Percentiles rank a stretch among this genome's conserved stretches.
Conservation (phyloP, 495 filamentous ascomycete species). For the Evernia prunastri region DNA sequence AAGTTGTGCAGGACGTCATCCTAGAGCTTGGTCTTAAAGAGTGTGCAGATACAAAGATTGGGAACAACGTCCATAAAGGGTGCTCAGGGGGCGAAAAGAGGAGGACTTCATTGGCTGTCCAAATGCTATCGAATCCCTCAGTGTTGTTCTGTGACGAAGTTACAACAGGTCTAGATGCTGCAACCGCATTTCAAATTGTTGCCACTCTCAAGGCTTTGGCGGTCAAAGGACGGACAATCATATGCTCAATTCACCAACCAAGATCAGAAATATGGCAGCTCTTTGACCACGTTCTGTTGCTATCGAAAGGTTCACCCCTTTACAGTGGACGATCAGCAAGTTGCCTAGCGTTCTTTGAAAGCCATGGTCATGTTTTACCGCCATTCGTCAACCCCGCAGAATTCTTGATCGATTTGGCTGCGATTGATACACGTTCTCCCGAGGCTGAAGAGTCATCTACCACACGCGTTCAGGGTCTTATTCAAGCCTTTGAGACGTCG, state of each 20-base stretch:
- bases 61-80: slow-evolving; percentile 59
- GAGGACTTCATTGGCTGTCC: slow-evolving; percentile 65
- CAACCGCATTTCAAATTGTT: slow-evolving; percentile 67
- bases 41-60: slow-evolving; percentile 64
- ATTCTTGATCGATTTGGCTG: slow-evolving; percentile 63
- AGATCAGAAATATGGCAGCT: slow-evolving; percentile 70
- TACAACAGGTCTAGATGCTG: slow-evolving; percentile 68
- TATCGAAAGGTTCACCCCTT: slow-evolving; percentile 56
- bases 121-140: slow-evolving; percentile 67
- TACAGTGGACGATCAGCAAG: slow-evolving; percentile 52
- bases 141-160: slow-evolving; percentile 71
- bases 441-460: slow-evolving; percentile 53
- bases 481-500: slow-evolving; percentile 43
- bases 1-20: slow-evolving; percentile 65
- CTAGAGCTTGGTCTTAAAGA: slow-evolving; percentile 67
- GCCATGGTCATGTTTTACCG: slow-evolving; percentile 50
- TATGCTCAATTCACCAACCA: slow-evolving; percentile 68
- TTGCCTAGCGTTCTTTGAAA: slow-evolving; percentile 53
- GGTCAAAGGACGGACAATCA: slow-evolving; percentile 58
- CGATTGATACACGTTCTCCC: slow-evolving; percentile 58
- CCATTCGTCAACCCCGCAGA: slow-evolving; percentile 69
- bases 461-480: slow-evolving; percentile 48
- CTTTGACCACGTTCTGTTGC: slow-evolving; percentile 60
- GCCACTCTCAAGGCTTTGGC: slow-evolving; percentile 60
- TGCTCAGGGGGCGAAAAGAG: slow-evolving; percentile 74